Evolutionary conservation across 257 asterid species (phyloP).

Genomic region (Solanum gandarillasii): DNA sequence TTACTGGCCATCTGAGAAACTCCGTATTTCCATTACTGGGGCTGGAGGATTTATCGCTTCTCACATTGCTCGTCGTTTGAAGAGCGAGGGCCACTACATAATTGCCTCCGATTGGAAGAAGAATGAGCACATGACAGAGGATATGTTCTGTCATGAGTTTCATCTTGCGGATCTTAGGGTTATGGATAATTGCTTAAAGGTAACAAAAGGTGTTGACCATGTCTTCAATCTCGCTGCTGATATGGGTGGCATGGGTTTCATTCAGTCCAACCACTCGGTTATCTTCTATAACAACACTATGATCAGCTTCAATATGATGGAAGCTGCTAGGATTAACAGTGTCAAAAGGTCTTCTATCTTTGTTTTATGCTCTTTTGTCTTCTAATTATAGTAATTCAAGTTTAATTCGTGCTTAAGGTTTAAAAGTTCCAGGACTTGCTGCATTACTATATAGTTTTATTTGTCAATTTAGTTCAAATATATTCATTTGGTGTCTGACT

Average conservation of each 20-base stretch:
- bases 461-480: background rate
- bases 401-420: background rate
- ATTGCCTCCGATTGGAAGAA: constrained; percentile 95
- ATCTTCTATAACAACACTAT: constrained; percentile 86
- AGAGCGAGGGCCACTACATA: constrained; percentile 80
- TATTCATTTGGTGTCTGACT: background rate
- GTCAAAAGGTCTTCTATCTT: constrained; percentile 47
- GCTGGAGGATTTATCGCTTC: constrained; percentile 94
- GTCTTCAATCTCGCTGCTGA: constrained; percentile 93
- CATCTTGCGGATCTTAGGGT: constrained; percentile 92
- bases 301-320: constrained; percentile 94
- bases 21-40: constrained; percentile 72
- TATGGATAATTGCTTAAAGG: constrained; percentile 85
- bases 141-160: constrained; percentile 88
- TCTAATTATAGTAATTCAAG: background rate
- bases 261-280: constrained; percentile 90
- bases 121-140: constrained; percentile 90
- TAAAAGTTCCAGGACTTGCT: background rate
- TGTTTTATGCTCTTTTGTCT: background rate
- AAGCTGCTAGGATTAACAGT: constrained; percentile 72
- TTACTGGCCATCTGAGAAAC: constrained; percentile 81
- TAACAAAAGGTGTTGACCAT: constrained; percentile 60
- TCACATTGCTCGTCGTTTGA: constrained; percentile 83
- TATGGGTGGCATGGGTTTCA: constrained; percentile 97
- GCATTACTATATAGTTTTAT: background rate